Evolutionary conservation across 2,329 filamentous ascomycete genomes (phyloP).

Genomic region (Sclerotinia minor): DNA sequence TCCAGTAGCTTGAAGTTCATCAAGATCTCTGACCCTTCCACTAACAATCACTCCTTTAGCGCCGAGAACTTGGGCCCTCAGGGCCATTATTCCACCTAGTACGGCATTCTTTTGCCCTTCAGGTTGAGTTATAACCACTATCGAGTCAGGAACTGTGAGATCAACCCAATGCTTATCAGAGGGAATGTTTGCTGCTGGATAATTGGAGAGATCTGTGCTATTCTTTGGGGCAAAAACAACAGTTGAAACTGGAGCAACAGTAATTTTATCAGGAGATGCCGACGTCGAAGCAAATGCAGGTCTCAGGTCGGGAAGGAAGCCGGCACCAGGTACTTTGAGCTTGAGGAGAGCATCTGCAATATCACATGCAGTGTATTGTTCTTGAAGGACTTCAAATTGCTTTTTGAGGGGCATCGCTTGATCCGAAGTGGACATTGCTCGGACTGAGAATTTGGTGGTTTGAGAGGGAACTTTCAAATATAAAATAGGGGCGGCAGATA

Average conservation of each 20-base stretch:
- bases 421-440: conserved; percentile 15
- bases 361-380: conserved; percentile 53
- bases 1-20: conserved; percentile 55
- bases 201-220: conserved; percentile 41
- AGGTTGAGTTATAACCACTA: conserved; percentile 68
- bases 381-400: conserved; percentile 32
- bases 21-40: conserved; percentile 67
- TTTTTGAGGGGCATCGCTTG: background rate
- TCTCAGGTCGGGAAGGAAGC: conserved; percentile 61
- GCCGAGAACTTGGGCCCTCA: conserved; percentile 63
- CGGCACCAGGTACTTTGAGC: conserved; percentile 64
- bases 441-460: conserved; percentile 1
- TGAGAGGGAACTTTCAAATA: background rate
- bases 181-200: conserved; percentile 51
- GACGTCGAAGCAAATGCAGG: conserved; percentile 34
- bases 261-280: conserved; percentile 33
- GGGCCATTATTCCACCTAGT: conserved; percentile 75
- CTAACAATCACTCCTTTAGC: conserved; percentile 64
- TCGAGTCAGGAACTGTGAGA: conserved; percentile 56
- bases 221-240: conserved; percentile 63
- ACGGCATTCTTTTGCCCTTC: conserved; percentile 66
- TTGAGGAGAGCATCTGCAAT: conserved; percentile 73
- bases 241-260: conserved; percentile 56
- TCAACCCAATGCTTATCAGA: conserved; percentile 68
- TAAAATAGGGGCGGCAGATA: background rate